A percentile compares a stretch with the other conserved stretches of the same genome.
phyloP scores from a whole-genome alignment of 2,329 filamentous ascomycete genomes.

The Truncatella angustata region DNA sequence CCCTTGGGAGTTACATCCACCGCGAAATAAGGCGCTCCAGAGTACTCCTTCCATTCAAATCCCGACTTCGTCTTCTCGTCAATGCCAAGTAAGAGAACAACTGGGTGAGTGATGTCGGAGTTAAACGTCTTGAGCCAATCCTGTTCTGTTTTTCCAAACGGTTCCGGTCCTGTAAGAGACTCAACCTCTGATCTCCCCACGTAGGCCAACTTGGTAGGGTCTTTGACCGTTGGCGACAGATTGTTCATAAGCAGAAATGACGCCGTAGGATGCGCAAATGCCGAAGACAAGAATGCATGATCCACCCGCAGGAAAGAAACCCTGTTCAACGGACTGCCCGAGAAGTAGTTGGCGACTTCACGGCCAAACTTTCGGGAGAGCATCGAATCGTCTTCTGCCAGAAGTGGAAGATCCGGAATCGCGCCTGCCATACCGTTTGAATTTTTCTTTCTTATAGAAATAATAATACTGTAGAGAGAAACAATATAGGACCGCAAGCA shows the following conservation, averaged over 20 bases:
- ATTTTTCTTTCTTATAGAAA: neutral
- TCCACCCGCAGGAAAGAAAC: slow-evolving; percentile 75
- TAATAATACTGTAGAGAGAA: no score
- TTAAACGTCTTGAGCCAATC: slow-evolving; percentile 72
- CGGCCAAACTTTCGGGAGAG: slow-evolving; percentile 74
- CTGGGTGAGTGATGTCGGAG: slow-evolving; percentile 63
- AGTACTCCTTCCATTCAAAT: slow-evolving; percentile 67
- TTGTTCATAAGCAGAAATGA: slow-evolving; percentile 77
- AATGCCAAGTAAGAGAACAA: slow-evolving; percentile 82
- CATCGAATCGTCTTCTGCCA: slow-evolving; percentile 59
- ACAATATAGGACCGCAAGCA: no score
- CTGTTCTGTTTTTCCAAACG: slow-evolving; percentile 70
- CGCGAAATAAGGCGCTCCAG: slow-evolving; percentile 82
- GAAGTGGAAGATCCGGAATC: slow-evolving; percentile 42
- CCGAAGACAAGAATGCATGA: slow-evolving; percentile 65
- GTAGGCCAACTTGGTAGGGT: slow-evolving; percentile 62
- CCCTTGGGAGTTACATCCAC: slow-evolving; percentile 80
- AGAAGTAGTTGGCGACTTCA: slow-evolving; percentile 82
- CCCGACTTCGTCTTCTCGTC: slow-evolving; percentile 58
- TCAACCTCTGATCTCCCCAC: slow-evolving; percentile 68
- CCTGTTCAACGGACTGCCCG: slow-evolving; percentile 74
- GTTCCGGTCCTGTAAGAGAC: slow-evolving; percentile 66
- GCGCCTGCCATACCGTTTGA: slow-evolving; percentile 26
- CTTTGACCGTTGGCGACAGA: slow-evolving; percentile 69
- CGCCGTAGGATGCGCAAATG: slow-evolving; percentile 63